Evolutionary conservation across 441 rosid species (phyloP).

Genomic region (Aleurites moluccanus): DNA sequence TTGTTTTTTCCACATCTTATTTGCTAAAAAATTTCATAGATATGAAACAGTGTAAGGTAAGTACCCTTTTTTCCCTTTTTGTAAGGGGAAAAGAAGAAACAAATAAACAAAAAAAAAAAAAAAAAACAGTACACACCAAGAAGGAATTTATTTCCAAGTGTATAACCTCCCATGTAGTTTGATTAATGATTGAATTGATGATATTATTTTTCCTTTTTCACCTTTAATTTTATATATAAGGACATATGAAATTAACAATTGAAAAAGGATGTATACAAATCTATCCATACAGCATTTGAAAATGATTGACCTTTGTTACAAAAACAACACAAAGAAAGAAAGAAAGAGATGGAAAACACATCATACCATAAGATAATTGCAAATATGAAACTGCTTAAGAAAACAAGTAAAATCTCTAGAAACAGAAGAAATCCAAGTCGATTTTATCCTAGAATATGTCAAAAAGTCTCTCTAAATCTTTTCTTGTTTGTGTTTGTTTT

Average conservation of each 20-base stretch:
- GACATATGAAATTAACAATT: neutral
- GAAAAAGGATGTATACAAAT: neutral
- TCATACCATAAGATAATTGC: constrained; percentile 27
- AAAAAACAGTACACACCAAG: too few species aligned
- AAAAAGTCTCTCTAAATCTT: neutral
- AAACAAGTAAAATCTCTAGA: constrained; percentile 3
- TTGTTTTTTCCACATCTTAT: neutral
- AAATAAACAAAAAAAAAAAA: too few species aligned
- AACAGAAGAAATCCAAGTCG: constrained; percentile 21
- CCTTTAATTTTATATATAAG: constrained; percentile 10
- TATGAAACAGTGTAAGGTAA: neutral
- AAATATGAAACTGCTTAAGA: neutral
- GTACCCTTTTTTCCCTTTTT: neutral
- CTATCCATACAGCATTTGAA: constrained; percentile 19
- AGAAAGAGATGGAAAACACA: constrained; percentile 10
- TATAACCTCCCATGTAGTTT: neutral
- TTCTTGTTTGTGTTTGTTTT: neutral
- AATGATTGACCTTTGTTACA: neutral
- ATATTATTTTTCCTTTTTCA: neutral
- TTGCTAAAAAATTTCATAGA: too few species aligned
- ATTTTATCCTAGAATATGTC: constrained; percentile 2
- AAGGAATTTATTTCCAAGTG: neutral
- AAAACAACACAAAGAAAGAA: constrained; percentile 14
- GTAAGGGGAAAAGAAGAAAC: neutral
- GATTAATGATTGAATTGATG: neutral